Evolutionary conservation across 2,329 filamentous ascomycete species (phyloP).

Genomic region (Aspergillus pseudotamarii): DNA sequence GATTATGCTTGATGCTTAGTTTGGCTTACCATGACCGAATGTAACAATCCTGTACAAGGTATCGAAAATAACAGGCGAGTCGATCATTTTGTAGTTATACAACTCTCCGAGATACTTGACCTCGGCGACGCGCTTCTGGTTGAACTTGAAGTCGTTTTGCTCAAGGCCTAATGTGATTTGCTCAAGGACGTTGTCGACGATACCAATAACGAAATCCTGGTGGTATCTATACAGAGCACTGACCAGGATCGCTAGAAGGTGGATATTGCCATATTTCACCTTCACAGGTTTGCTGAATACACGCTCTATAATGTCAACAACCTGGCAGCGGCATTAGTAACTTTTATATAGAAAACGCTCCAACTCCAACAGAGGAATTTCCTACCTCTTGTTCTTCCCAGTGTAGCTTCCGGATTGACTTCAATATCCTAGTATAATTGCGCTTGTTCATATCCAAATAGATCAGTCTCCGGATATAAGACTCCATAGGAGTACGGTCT

Average conservation of each 20-base stretch:
- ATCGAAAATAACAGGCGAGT: constrained; percentile 94
- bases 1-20: background rate
- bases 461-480: constrained; percentile 89
- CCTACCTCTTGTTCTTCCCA: constrained; percentile 88
- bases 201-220: constrained; percentile 83
- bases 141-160: constrained; percentile 96
- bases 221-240: constrained; percentile 91
- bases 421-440: constrained; percentile 89
- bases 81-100: constrained; percentile 96
- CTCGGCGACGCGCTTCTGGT: constrained; percentile 90
- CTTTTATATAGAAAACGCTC: background rate
- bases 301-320: constrained; percentile 78
- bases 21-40: constrained; percentile 73
- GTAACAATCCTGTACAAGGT: constrained; percentile 92
- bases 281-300: constrained; percentile 96
- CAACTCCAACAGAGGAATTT: background rate
- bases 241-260: constrained; percentile 86
- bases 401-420: constrained; percentile 91
- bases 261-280: constrained; percentile 96
- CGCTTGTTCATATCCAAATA: constrained; percentile 94
- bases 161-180: constrained; percentile 86
- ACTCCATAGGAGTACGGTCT: constrained; percentile 87
- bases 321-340: constrained; percentile 41
- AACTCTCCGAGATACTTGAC: constrained; percentile 95
- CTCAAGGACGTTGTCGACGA: constrained; percentile 90